Base-by-base conservation (phyloP, 2,329 filamentous ascomycete species). In the Aureobasidium lini region DNA sequence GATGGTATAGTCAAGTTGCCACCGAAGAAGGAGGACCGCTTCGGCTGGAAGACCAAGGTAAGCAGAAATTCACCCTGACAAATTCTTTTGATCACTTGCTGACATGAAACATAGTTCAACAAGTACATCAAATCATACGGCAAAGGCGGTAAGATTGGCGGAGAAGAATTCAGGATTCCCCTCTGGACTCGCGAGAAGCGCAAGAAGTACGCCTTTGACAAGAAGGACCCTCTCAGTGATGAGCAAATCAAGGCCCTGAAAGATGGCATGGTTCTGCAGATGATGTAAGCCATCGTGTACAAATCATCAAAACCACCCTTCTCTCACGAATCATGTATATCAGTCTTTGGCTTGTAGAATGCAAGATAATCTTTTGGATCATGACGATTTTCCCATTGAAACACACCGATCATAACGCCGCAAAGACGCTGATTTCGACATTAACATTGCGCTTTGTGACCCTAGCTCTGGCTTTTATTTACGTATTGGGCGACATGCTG, bases 211-310 rank as follows among this genome's bases (percentile, higher is more conserved):
- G 42, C 31, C 31, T 57, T 46, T 36, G 42, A 46, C 9, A 47
- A 57, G 23, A 39, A 57, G 23, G 53, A 57, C 15, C 53, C 53
- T 7, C n/a, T 57, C 1, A 15, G 3, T 2, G 42, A 57, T 13
- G 53, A 46, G 7, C 7, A 42, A 11, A 15, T 57, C 42, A 40
- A 57, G 34, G 43, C 43, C 13, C 13, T 57, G 15, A 48, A 48
- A 9, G 13, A 46, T 16, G 53, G 62, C n/a, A 63, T 57, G 48
- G 62, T 64, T 16, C 37, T 56, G 31, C 40, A 56, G 31, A 56
- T 56, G 13, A 44, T 56, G 40, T 44, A 37, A 52, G 23, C 23
- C 23, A 23, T 23, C 2, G 23, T 23, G 23, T 23, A 23, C 23
- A 23, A 3, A 23, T 23, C 23, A 2, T 23, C 23, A 23, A 23